These are phyloP conservation scores for Cladosporium sp. DNA, from an alignment of 2,329 filamentous ascomycete species.

Conservation along the genomic window DNA sequence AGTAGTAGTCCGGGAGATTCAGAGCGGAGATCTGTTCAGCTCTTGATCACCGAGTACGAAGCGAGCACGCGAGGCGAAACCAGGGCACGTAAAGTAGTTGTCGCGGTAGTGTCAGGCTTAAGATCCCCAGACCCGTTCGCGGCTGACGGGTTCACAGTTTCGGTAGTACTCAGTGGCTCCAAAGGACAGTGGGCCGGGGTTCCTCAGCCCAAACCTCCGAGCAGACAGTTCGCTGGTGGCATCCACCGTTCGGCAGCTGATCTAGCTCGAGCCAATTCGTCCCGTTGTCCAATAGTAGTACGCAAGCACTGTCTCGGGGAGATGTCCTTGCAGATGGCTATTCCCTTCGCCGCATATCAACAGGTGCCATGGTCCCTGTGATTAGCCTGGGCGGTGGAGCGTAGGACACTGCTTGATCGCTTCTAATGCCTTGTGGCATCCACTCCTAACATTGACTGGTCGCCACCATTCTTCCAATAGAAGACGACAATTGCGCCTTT, in stretches of 20 bases:
- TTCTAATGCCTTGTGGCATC: constrained; percentile 22
- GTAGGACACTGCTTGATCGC: constrained; percentile 7
- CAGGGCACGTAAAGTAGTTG: background rate
- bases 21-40: constrained; percentile 10
- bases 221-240: constrained; percentile 8
- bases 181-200: constrained; percentile 1
- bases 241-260: constrained; percentile 12
- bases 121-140: constrained; percentile 1
- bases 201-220: constrained; percentile 8
- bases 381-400: constrained; percentile 8
- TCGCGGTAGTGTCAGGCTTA: background rate
- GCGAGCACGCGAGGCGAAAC: background rate
- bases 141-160: constrained; percentile 1
- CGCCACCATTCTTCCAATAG: constrained; percentile 29
- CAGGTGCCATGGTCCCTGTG: constrained; percentile 7
- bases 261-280: constrained; percentile 12
- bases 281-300: constrained; percentile 4
- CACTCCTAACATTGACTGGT: constrained; percentile 23
- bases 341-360: constrained; percentile 9
- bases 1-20: background rate
- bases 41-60: constrained; percentile 7
- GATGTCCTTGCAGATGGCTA: constrained; percentile 7
- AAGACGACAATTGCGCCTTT: constrained; percentile 16
- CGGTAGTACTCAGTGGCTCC: constrained; percentile 5
- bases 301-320: constrained; percentile 11